Evolutionary conservation across 306 rosid species (phyloP).

Genomic region (Acacia acuminata): DNA sequence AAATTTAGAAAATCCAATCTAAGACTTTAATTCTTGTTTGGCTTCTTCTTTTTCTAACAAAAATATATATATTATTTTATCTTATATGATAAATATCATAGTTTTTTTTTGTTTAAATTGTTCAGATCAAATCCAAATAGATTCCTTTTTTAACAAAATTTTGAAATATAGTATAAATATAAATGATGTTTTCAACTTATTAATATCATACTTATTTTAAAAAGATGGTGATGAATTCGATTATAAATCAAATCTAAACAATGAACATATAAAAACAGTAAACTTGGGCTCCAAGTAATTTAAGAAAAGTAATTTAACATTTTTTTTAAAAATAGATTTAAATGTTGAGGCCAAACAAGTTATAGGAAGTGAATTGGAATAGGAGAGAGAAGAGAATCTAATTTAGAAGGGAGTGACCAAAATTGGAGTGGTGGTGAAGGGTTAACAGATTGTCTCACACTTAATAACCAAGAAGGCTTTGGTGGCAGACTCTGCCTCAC

Average conservation of each 20-base stretch:
- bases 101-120: not conserved
- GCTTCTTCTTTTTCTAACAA: not conserved
- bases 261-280: not conserved
- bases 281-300: not conserved
- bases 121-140: too few species aligned
- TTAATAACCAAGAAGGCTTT: not conserved
- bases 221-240: not conserved
- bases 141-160: too few species aligned
- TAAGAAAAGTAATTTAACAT: not conserved
- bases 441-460: conserved; percentile 9
- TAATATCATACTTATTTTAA: too few species aligned
- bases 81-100: not conserved
- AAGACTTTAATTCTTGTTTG: not conserved
- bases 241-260: not conserved
- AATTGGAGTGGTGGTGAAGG: conserved; percentile 10
- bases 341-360: not conserved
- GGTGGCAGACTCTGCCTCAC: not conserved
- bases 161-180: not conserved
- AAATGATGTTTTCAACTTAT: not conserved
- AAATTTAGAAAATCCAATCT: not conserved
- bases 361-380: not conserved
- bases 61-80: not conserved
- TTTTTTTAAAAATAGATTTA: not conserved
- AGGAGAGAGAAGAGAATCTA: not conserved
- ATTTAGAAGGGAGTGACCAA: conserved; percentile 13